phyloP scores from a whole-genome alignment of 2,329 filamentous ascomycete genomes.

The Aphanocladium album region DNA sequence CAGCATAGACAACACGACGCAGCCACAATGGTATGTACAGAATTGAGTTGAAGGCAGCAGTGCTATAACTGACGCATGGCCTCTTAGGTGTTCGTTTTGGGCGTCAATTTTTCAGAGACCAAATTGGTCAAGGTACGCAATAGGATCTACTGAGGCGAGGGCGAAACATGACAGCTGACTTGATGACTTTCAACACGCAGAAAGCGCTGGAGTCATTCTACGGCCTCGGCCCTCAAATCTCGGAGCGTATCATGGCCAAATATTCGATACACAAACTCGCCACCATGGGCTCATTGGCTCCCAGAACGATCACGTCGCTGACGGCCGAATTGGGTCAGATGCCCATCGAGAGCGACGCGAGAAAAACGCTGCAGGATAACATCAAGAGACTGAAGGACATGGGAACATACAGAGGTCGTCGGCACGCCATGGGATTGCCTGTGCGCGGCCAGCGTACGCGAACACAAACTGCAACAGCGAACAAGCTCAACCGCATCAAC shows the following conservation, averaged over 20 bases:
- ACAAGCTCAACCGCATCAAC: conserved; percentile 57
- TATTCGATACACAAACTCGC: conserved; percentile 82
- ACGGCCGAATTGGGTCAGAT: conserved; percentile 82
- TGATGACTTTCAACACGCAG: conserved; percentile 29
- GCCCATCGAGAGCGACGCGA: conserved; percentile 89
- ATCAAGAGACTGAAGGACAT: conserved; percentile 85
- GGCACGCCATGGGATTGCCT: conserved; percentile 89
- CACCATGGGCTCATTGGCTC: conserved; percentile 68
- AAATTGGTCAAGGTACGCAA: conserved; percentile 74
- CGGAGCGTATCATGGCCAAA: conserved; percentile 75
- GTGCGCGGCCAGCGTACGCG: conserved; percentile 87
- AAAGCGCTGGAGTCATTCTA: conserved; percentile 81
- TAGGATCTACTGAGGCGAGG: neutral
- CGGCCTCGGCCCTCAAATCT: conserved; percentile 67
- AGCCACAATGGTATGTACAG: conserved; percentile 15
- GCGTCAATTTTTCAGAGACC: conserved; percentile 77
- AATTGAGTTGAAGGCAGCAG: neutral
- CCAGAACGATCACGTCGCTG: conserved; percentile 73
- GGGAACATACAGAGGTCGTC: conserved; percentile 78
- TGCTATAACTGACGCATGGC: neutral
- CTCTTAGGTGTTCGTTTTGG: conserved; percentile 73
- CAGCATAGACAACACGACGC: neutral
- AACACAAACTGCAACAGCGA: conserved; percentile 60
- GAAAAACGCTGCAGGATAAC: conserved; percentile 73
- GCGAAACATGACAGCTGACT: neutral